Evolutionary conservation across 2,329 filamentous ascomycete species (phyloP).

Genomic region (Ophiostoma sp.): DNA sequence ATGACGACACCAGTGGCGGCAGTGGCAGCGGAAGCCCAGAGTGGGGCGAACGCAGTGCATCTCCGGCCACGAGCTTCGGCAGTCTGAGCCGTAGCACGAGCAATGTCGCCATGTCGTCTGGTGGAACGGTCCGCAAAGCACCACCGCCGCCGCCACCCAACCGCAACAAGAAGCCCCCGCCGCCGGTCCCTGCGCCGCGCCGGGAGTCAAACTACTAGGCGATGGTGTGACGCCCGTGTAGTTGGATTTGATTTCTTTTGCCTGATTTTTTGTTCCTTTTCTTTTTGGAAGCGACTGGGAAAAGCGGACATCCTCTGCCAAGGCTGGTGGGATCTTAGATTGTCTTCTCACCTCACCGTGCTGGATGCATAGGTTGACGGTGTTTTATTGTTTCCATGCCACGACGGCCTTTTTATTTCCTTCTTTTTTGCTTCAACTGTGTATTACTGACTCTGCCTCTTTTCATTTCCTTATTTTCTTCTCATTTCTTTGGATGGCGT

Average conservation of each 20-base stretch:
- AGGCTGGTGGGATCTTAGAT: neutral
- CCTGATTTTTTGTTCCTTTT: neutral
- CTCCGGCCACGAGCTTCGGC: constrained; percentile 58
- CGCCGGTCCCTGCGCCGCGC: constrained; percentile 47
- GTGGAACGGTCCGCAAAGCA: constrained; percentile 39
- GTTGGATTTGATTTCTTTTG: neutral
- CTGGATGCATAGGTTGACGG: constrained; percentile 3
- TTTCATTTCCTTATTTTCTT: neutral
- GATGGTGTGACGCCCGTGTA: neutral
- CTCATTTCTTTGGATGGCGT: constrained; percentile 8
- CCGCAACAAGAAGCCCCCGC: constrained; percentile 56
- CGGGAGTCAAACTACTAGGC: constrained; percentile 21
- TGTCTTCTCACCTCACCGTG: neutral
- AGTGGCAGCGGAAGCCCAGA: constrained; percentile 50
- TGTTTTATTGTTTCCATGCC: neutral
- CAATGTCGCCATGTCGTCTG: constrained; percentile 32
- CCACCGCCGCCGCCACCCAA: constrained; percentile 50
- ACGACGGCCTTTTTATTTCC: neutral
- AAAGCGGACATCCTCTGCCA: neutral
- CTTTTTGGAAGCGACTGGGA: neutral
- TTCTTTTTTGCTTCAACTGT: neutral
- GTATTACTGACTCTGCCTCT: constrained; percentile 7
- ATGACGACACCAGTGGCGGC: constrained; percentile 51
- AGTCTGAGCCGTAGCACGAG: constrained; percentile 52
- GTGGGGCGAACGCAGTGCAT: constrained; percentile 53